These are phyloP conservation scores for Zygoascus bituminiphila DNA, from an alignment of 805 yeast species.

Conservation along the genomic window DNA sequence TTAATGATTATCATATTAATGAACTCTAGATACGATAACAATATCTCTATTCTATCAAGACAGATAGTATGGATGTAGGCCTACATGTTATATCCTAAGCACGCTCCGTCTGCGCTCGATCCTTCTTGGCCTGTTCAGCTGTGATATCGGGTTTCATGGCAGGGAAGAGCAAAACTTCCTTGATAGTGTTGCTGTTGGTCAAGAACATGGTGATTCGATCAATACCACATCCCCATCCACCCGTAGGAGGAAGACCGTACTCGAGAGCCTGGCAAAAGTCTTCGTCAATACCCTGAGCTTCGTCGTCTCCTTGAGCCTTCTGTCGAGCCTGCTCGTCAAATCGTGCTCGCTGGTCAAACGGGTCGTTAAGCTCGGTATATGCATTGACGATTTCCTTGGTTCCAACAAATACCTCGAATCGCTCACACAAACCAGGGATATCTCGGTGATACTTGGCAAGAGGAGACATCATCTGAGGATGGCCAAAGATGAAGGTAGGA, in stretches of 20 bases:
- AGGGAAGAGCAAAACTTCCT: constrained; percentile 97
- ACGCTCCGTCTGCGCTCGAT: constrained; percentile 1
- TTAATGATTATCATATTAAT: not conserved
- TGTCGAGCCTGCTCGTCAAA: constrained; percentile 99
- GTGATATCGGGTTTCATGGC: constrained; percentile 89
- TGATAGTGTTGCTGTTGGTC: constrained; percentile 91
- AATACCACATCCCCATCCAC: constrained; percentile 99
- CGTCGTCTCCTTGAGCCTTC: constrained; percentile 98
- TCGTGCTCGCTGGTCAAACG: constrained; percentile 95
- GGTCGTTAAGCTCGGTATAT: constrained; percentile 97
- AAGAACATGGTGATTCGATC: constrained; percentile 97
- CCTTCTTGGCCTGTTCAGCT: constrained; percentile 14
- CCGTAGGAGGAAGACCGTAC: constrained; percentile 98
- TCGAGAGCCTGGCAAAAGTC: constrained; percentile 95
- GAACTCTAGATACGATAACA: not conserved
- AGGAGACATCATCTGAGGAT: constrained; percentile 99
- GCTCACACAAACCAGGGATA: constrained; percentile 90
- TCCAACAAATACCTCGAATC: constrained; percentile 97
- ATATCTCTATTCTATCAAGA: too few species aligned
- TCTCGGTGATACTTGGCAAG: constrained; percentile 93
- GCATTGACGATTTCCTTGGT: constrained; percentile 98
- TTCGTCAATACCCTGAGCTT: constrained; percentile 95
- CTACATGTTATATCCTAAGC: not conserved
- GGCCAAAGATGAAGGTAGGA: constrained; percentile 97
- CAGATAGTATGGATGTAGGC: not conserved